Evolutionary conservation across 805 yeast species (phyloP).

Genomic region (Candida nitratophila): DNA sequence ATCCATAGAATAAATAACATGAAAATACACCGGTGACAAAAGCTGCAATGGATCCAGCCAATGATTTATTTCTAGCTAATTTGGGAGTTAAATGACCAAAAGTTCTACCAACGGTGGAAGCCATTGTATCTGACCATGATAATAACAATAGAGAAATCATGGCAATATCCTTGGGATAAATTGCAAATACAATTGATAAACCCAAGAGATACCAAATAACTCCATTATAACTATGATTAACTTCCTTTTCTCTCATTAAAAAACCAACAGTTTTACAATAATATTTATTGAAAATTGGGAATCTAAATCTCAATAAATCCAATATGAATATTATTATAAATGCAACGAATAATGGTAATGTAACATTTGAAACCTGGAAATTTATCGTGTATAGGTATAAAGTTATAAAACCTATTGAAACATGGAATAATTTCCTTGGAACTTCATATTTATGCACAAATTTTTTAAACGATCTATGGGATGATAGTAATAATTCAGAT

Average conservation of each 20-base stretch:
- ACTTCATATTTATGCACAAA: conserved; percentile 64
- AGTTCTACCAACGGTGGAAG: conserved; percentile 85
- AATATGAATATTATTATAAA: conserved; percentile 50
- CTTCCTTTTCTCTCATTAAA: conserved; percentile 79
- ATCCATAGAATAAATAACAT: conserved; percentile 65
- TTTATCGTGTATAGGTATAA: conserved; percentile 65
- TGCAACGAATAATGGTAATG: conserved; percentile 48
- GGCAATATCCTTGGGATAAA: conserved; percentile 75
- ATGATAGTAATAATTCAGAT: conserved; percentile 15
- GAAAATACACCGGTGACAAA: conserved; percentile 61
- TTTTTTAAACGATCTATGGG: conserved; percentile 22
- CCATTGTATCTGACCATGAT: conserved; percentile 98
- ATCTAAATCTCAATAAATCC: conserved; percentile 63
- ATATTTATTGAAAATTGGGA: conserved; percentile 52
- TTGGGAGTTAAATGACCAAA: conserved; percentile 82
- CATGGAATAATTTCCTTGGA: conserved; percentile 83
- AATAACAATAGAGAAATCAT: conserved; percentile 70
- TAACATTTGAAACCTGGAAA: conserved; percentile 46
- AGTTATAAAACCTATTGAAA: conserved; percentile 81
- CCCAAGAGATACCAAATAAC: conserved; percentile 85
- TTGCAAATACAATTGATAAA: conserved; percentile 56
- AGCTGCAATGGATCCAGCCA: conserved; percentile 90
- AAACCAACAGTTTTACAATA: conserved; percentile 70
- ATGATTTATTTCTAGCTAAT: conserved; percentile 64
- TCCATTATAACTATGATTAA: conserved; percentile 64